Evolutionary conservation across 768 basidiomycete species (phyloP).

Genomic region (Tricholoma matsutake): DNA sequence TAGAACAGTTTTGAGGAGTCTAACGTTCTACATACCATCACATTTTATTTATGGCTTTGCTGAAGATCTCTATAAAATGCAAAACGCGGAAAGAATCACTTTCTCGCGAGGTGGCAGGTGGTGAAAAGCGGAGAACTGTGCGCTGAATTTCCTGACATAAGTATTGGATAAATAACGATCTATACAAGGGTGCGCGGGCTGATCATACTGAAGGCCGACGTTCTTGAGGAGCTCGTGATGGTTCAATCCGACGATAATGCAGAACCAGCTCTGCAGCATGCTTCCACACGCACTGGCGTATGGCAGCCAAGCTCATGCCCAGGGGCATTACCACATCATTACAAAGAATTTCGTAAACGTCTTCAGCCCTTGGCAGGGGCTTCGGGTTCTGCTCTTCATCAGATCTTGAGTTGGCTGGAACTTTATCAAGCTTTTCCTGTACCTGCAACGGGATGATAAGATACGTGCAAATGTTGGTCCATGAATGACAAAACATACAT

Average conservation of each 20-base stretch:
- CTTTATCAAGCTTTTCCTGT: constrained; percentile 75
- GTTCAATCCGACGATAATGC: constrained; percentile 63
- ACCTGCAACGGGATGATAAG: constrained; percentile 45
- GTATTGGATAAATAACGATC: background rate
- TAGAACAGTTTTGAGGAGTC: too few species aligned
- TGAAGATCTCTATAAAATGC: too few species aligned
- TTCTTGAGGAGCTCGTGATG: background rate
- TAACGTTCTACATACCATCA: too few species aligned
- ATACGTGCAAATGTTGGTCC: background rate
- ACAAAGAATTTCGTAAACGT: constrained; percentile 84
- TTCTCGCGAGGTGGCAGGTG: background rate
- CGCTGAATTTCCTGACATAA: background rate
- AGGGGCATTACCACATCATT: constrained; percentile 80
- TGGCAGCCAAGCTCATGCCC: constrained; percentile 86
- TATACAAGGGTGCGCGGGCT: background rate
- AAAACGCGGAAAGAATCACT: background rate
- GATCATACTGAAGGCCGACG: background rate
- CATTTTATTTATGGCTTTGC: too few species aligned
- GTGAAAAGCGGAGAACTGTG: background rate
- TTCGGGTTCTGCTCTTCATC: constrained; percentile 16
- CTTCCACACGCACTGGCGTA: constrained; percentile 88
- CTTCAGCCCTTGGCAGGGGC: constrained; percentile 46
- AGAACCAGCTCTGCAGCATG: constrained; percentile 69
- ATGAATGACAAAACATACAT: constrained; percentile 47
- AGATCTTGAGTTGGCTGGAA: constrained; percentile 17